Percentiles rank a stretch among this genome's conserved stretches.
phyloP scores from a whole-genome alignment of 2,329 filamentous ascomycete species.

The Geosmithia morbida region DNA sequence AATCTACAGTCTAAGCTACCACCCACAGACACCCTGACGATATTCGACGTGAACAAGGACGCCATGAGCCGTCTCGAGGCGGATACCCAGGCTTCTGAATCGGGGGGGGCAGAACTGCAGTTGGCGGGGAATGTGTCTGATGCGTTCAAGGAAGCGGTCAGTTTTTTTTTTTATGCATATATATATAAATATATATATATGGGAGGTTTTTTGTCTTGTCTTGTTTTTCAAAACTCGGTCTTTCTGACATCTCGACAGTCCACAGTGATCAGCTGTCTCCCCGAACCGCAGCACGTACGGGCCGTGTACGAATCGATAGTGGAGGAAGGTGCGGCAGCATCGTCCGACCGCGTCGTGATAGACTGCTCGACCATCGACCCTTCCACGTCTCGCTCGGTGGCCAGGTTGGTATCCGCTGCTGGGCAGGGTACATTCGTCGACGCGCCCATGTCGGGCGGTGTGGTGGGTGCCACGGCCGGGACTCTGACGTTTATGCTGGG shows the following conservation, averaged over 20 bases:
- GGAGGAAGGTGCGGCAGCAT: slow-evolving; percentile 20
- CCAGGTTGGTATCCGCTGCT: slow-evolving; percentile 48
- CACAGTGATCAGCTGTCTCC: slow-evolving; percentile 76
- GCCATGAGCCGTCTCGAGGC: slow-evolving; percentile 29
- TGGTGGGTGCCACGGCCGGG: slow-evolving; percentile 76
- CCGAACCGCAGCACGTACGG: slow-evolving; percentile 78
- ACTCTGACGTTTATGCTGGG: slow-evolving; percentile 96
- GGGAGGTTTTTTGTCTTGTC: no score
- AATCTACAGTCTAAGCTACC: slow-evolving; percentile 43
- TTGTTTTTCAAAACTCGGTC: no score
- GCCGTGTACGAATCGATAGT: slow-evolving; percentile 69
- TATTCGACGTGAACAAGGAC: slow-evolving; percentile 42
- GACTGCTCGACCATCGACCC: slow-evolving; percentile 97
- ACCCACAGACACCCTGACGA: slow-evolving; percentile 31
- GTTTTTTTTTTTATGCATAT: slow-evolving; percentile 8
- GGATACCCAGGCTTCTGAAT: slow-evolving; percentile 27
- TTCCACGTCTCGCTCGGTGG: slow-evolving; percentile 65
- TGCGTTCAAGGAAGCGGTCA: slow-evolving; percentile 37
- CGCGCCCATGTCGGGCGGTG: slow-evolving; percentile 92
- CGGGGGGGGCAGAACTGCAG: slow-evolving; percentile 14
- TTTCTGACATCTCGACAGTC: slow-evolving; percentile 38
- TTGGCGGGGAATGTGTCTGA: slow-evolving; percentile 28
- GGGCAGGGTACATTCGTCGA: slow-evolving; percentile 72
- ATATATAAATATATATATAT: no score
- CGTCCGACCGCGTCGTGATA: slow-evolving; percentile 62